phyloP scores from a whole-genome alignment of 495 filamentous ascomycete genomes.

The Tetracladium setigerum region DNA sequence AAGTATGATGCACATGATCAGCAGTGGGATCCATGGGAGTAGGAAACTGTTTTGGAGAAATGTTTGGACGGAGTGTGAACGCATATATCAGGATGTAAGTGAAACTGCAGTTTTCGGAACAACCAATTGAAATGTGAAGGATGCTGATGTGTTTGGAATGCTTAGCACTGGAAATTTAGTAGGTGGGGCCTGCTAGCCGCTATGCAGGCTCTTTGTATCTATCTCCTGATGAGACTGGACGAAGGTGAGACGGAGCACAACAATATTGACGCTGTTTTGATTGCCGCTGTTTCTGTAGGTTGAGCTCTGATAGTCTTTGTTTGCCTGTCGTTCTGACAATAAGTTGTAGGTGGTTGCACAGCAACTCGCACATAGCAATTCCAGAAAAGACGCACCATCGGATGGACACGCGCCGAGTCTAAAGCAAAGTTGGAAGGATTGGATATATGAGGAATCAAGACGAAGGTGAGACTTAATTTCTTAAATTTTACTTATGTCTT shows the following conservation, averaged over 20 bases:
- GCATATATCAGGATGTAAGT: constrained; percentile 30
- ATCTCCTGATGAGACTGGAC: constrained; percentile 33
- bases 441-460: constrained; percentile 37
- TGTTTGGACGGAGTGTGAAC: constrained; percentile 38
- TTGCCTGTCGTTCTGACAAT: constrained; percentile 6
- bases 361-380: constrained; percentile 10
- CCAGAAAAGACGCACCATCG: constrained; percentile 3
- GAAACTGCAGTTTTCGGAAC: constrained; percentile 3
- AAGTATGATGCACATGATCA: constrained; percentile 35
- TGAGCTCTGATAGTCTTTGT: background rate
- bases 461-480: constrained; percentile 25
- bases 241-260: constrained; percentile 39
- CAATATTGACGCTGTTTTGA: constrained; percentile 30
- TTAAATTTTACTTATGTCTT: no score
- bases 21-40: constrained; percentile 22
- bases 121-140: background rate
- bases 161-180: constrained; percentile 25
- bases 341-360: constrained; percentile 21
- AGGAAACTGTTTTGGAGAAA: constrained; percentile 38
- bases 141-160: constrained; percentile 9
- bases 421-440: constrained; percentile 32
- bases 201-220: constrained; percentile 36
- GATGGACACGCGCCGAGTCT: constrained; percentile 10
- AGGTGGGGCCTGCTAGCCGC: constrained; percentile 34
- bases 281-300: constrained; percentile 31